A percentile compares a stretch with the other conserved stretches of the same genome.
Conservation (phyloP, 495 filamentous ascomycete genomes). For the Xylaria scruposa region DNA sequence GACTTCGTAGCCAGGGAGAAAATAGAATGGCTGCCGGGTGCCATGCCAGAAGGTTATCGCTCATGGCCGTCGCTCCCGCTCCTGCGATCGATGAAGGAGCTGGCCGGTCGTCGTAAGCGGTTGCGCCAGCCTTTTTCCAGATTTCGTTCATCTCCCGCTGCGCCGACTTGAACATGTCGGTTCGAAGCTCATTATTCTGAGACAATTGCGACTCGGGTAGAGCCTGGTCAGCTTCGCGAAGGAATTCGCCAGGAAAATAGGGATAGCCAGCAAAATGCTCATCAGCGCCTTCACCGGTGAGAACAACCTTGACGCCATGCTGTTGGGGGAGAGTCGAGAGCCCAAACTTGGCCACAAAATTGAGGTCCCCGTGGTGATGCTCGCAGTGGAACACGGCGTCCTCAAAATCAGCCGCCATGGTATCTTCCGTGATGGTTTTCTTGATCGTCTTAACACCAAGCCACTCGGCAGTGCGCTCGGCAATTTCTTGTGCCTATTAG, state of each 20-base stretch:
- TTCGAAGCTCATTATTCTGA: neutral
- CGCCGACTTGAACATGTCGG: neutral
- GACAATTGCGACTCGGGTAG: slow-evolving; percentile 34
- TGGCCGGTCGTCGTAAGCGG: neutral
- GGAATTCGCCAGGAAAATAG: slow-evolving; percentile 47
- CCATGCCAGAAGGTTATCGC: neutral
- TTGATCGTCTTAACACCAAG: slow-evolving; percentile 55
- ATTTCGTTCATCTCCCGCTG: neutral
- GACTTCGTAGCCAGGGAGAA: neutral
- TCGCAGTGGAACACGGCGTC: slow-evolving; percentile 59
- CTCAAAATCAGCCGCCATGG: slow-evolving; percentile 53
- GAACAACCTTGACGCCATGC: slow-evolving; percentile 56
- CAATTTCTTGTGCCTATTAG: slow-evolving; percentile 44
- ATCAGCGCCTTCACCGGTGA: slow-evolving; percentile 43
- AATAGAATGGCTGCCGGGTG: neutral
- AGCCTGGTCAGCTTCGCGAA: slow-evolving; percentile 53
- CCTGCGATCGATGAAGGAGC: neutral
- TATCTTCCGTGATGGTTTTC: slow-evolving; percentile 52
- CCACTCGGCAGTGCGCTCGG: slow-evolving; percentile 56
- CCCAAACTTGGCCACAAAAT: slow-evolving; percentile 54
- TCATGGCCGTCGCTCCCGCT: neutral
- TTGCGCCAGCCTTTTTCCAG: neutral
- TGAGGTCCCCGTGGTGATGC: slow-evolving; percentile 52
- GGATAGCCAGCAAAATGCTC: slow-evolving; percentile 53
- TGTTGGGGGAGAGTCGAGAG: slow-evolving; percentile 51